Evolutionary conservation across 768 basidiomycete genomes (phyloP).

Genomic region (Hericium rajendrae): DNA sequence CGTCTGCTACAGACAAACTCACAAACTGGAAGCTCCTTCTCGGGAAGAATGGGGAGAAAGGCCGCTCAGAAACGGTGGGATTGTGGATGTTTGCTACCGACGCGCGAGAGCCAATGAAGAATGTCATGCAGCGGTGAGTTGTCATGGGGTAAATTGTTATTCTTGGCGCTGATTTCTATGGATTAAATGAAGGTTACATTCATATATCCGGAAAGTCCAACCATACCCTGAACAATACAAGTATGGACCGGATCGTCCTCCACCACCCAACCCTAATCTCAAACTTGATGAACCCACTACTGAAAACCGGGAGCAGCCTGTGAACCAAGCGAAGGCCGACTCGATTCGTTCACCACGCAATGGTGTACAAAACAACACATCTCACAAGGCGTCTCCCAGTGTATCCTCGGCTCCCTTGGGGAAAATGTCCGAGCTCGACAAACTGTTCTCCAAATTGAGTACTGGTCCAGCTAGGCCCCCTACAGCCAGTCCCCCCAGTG

Average conservation of each 20-base stretch:
- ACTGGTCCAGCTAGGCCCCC: constrained; percentile 16
- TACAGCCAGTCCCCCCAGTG: constrained; percentile 15
- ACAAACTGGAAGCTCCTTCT: constrained; percentile 31
- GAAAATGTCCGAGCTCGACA: constrained; percentile 30
- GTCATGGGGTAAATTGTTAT: not conserved
- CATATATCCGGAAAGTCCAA: constrained; percentile 53
- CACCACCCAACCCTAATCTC: constrained; percentile 41
- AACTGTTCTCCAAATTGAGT: constrained; percentile 32
- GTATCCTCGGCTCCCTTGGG: not conserved
- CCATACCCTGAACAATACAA: constrained; percentile 66
- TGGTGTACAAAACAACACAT: not conserved
- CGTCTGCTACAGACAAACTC: constrained; percentile 28
- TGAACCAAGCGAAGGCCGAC: too few species aligned
- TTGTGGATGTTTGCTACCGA: constrained; percentile 70
- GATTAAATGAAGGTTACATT: constrained; percentile 39
- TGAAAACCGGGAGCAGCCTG: not conserved
- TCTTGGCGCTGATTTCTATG: not conserved
- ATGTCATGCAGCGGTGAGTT: constrained; percentile 58
- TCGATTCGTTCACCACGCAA: not conserved
- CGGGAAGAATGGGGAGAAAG: constrained; percentile 40
- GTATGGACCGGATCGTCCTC: constrained; percentile 58
- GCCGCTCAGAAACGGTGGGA: constrained; percentile 48
- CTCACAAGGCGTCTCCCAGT: not conserved
- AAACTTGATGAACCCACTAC: constrained; percentile 7
- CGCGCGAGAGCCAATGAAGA: constrained; percentile 59